phyloP scores from a whole-genome alignment of 768 basidiomycete genomes.

The Sistotremastrum suecicum region DNA sequence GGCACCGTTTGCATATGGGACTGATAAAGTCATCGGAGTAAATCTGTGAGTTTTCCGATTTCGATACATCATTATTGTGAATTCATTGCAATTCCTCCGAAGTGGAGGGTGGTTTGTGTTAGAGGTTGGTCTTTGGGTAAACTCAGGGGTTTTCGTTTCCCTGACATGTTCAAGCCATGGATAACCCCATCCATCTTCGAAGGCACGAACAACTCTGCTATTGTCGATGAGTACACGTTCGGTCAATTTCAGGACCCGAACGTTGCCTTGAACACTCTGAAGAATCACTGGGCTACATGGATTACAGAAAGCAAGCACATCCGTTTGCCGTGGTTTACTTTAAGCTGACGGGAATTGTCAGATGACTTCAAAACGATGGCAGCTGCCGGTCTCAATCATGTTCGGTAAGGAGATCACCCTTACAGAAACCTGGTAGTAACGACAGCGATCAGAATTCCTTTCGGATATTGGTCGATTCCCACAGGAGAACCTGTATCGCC shows the following conservation, averaged over 20 bases:
- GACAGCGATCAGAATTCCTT: slow-evolving; percentile 35
- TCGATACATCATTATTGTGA: background rate
- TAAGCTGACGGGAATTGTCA: slow-evolving; percentile 25
- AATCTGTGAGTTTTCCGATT: slow-evolving; percentile 33
- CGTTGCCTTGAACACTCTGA: slow-evolving; percentile 28
- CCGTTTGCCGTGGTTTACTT: too few species aligned
- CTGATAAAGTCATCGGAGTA: slow-evolving; percentile 37
- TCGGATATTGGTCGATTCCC: slow-evolving; percentile 74
- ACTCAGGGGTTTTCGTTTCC: background rate
- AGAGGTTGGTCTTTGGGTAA: slow-evolving; percentile 23
- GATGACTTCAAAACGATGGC: slow-evolving; percentile 56
- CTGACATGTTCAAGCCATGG: slow-evolving; percentile 39
- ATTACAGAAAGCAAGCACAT: slow-evolving; percentile 2
- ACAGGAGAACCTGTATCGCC: slow-evolving; percentile 28
- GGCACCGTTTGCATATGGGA: slow-evolving; percentile 29
- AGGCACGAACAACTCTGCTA: slow-evolving; percentile 37
- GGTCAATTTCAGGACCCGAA: slow-evolving; percentile 34
- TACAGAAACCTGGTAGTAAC: background rate
- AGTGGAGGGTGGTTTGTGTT: slow-evolving; percentile 55
- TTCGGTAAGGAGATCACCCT: slow-evolving; percentile 30
- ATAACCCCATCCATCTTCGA: slow-evolving; percentile 66
- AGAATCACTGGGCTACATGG: slow-evolving; percentile 41
- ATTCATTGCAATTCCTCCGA: slow-evolving; percentile 2
- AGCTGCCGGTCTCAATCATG: slow-evolving; percentile 56
- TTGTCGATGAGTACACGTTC: slow-evolving; percentile 52